phyloP scores from a whole-genome alignment of 495 filamentous ascomycete species.

The Trichoderma virens region DNA sequence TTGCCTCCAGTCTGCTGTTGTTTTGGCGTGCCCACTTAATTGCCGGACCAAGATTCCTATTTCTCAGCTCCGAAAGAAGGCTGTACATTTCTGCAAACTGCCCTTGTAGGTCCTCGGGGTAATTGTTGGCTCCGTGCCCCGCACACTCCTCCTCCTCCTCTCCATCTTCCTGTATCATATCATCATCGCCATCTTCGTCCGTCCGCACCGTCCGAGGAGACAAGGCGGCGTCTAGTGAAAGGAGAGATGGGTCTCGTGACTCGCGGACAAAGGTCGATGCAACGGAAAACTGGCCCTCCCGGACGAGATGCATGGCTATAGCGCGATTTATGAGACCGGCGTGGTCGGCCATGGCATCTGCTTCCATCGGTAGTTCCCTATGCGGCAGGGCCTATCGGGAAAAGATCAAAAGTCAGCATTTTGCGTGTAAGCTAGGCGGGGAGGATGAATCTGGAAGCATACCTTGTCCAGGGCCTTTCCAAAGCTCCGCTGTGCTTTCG shows the following conservation, averaged over 20 bases:
- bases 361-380: conserved; percentile 68
- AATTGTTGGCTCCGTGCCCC: conserved; percentile 10
- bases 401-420: background rate
- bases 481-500: conserved; percentile 70
- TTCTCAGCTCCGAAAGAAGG: conserved; percentile 69
- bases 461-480: conserved; percentile 79
- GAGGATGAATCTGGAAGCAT: conserved; percentile 13
- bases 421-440: background rate
- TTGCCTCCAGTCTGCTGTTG: conserved; percentile 58
- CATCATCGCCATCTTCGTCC: conserved; percentile 12
- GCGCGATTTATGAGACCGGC: conserved; percentile 76
- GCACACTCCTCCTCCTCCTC: conserved; percentile 9
- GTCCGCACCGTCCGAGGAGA: conserved; percentile 1
- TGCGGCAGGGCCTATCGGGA: conserved; percentile 69
- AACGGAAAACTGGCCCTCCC: conserved; percentile 87
- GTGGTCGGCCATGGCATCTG: conserved; percentile 73
- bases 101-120: conserved; percentile 61
- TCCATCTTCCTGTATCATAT: conserved; percentile 10
- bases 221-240: conserved; percentile 6
- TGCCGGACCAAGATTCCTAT: conserved; percentile 67
- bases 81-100: conserved; percentile 85
- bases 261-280: conserved; percentile 75
- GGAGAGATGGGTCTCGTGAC: conserved; percentile 24
- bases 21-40: conserved; percentile 79
- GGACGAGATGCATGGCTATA: conserved; percentile 90